Evolutionary conservation across 768 basidiomycete species (phyloP), one percentile per base, ranked within the genome.

Genomic region (Cystobasidium onofrii): DNA sequence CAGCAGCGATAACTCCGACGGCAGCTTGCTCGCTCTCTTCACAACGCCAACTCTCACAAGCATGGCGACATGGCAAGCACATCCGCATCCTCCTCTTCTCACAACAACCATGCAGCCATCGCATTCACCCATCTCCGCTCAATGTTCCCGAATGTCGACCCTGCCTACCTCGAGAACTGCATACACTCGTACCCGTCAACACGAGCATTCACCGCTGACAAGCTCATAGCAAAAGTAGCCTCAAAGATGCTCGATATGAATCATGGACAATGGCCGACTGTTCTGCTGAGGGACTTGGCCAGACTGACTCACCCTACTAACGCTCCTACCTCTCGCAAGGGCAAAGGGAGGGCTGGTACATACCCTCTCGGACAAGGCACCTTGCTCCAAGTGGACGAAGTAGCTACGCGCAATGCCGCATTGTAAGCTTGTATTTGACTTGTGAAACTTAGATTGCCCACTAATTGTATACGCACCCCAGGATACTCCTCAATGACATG

Each of bases 231-330:
- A 34, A 44, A 36, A 44, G 66, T 69, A 44, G 39, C 66, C 7
- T 13, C 10, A 7, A 69, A 69, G 66, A 41, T 69, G 41, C 66
- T 69, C 3, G 66, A 69, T 34, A 3, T 52, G 44, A 69, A 69
- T 52, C 46, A 69, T 69, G 66, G 66, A 6, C 7, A 55, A 9
- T 69, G 66, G 66, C 66, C 66, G 3, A 55, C 66, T 69, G 66
- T 69, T n/a, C 36, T 69, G 44, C n/a, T 69, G 20, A 46, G 18
- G 13, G 44, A 46, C 17, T 4, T 33, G 6, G 9, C 33, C 33
- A 65, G 64, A 43, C 64, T 33, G 34, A 33, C 57, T 55, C 54
- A 25, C 12, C 62, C 62, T 25, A 64, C 27, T 27, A 7, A 36
- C 62, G 7, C n/a, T 12, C 6, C 27, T 33, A 41, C 41, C 27